These are phyloP conservation scores for Torrubiellomyces zombiae DNA, from an alignment of 2,329 filamentous ascomycete genomes.

Conservation along the genomic window DNA sequence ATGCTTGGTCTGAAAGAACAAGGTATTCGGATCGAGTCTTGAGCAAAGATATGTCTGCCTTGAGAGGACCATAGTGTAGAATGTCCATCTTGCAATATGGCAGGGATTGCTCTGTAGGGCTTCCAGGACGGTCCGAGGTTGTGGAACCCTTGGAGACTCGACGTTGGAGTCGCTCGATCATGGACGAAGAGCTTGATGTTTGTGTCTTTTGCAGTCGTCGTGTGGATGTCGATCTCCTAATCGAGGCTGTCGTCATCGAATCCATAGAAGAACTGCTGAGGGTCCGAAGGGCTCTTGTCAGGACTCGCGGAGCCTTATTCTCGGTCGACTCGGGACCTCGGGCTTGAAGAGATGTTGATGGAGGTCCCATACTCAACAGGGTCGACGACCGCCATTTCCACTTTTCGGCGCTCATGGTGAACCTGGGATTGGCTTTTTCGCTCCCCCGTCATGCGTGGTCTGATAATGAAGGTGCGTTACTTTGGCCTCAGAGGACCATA, in stretches of 20 bases:
- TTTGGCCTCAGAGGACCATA: conserved; percentile 3
- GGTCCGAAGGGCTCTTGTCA: conserved; percentile 21
- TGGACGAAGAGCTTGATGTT: conserved; percentile 21
- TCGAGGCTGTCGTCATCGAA: conserved; percentile 16
- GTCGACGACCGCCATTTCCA: conserved; percentile 19
- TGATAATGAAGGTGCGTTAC: too few species aligned
- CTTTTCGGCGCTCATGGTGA: conserved; percentile 15
- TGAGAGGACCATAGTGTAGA: conserved; percentile 28
- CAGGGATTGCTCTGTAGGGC: conserved; percentile 13
- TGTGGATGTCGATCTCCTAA: conserved; percentile 15
- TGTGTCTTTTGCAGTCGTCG: conserved; percentile 21
- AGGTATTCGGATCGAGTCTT: conserved; percentile 33
- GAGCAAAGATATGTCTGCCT: conserved; percentile 30
- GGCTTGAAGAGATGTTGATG: too few species aligned
- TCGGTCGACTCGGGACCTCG: conserved; percentile 12
- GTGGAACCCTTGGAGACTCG: conserved; percentile 22
- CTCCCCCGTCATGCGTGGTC: too few species aligned
- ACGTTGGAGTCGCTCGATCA: conserved; percentile 24
- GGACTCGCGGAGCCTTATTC: conserved; percentile 17
- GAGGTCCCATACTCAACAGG: too few species aligned
- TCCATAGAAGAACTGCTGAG: conserved; percentile 24
- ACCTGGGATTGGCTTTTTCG: conserved; percentile 1
- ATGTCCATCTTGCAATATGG: conserved; percentile 21
- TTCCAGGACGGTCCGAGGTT: conserved; percentile 12
- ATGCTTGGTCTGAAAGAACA: conserved; percentile 31